Evolutionary conservation across 768 basidiomycete species (phyloP), one percentile per base, ranked within the genome.

Genomic region (Rubroboletus satanas): DNA sequence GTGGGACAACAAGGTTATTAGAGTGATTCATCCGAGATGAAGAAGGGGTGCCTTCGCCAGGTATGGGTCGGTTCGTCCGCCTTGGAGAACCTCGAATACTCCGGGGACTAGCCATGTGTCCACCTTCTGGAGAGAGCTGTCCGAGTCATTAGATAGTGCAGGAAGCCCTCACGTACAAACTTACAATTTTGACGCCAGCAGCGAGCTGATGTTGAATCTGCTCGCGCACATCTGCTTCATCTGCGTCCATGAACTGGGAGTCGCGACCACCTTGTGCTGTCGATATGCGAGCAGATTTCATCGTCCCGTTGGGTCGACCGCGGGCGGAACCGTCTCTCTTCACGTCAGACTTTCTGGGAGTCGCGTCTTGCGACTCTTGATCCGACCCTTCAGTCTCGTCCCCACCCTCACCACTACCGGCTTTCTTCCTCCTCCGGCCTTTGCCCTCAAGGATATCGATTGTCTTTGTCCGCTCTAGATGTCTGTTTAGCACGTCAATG

Each of bases 211-310:
- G 85, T 64, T 93, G 90, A 43, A 96, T 90, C 68, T 95, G 92
- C 63, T 89, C 87, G 59, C 88, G 82, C 8, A 90, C 90, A 61
- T 86, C 78, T 12, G 81, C 84, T 50, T 91, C 90, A 60, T 93
- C 90, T 4, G 91, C 91, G 68, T 93, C 91, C 86, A 91, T 87
- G 64, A 93, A 93, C 62, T 92, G 91, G 11, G 91, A 93, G 3
- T 79, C 78, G 7, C 83, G 81, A 17, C 83, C 83, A 63, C 71
- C 77, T 49, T 77, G 77, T 2, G 63, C 66, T 29, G 71, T 71
- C 5, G 80, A 78, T 26, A 59, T 59, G 38, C 81, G 77, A 28
- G 73, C 60, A 29, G 72, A 55, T 38, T 70, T 71, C 7, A 61
- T 32, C 23, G 52, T 49, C 12, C 62, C 64, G 9, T 62, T 68